These are phyloP conservation scores for Diddensiella santjacobensis DNA, from an alignment of 805 yeast genomes.

Conservation along the genomic window DNA sequence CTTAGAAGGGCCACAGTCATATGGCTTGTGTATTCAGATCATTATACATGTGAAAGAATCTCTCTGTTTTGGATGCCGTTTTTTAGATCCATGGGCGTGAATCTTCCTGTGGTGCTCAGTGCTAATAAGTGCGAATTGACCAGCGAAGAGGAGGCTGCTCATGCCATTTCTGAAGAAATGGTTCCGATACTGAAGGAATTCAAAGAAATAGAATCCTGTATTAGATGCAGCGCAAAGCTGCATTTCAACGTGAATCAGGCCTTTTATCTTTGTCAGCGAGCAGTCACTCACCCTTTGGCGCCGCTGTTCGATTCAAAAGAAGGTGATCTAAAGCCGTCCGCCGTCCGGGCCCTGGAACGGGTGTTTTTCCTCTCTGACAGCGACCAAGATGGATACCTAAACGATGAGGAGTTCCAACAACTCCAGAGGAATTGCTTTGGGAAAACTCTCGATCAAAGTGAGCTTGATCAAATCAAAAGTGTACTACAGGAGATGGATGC, in stretches of 20 bases:
- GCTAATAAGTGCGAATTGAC: constrained; percentile 69
- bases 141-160: constrained; percentile 35
- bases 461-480: constrained; percentile 39
- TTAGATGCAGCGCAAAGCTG: constrained; percentile 81
- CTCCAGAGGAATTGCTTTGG: constrained; percentile 76
- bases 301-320: constrained; percentile 93
- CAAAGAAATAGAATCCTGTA: constrained; percentile 90
- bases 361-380: constrained; percentile 80
- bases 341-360: constrained; percentile 70
- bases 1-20: constrained; percentile 84
- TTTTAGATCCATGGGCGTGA: constrained; percentile 89
- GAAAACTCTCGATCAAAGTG: constrained; percentile 44
- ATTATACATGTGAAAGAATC: constrained; percentile 88
- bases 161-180: constrained; percentile 71
- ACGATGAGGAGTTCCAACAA: constrained; percentile 62
- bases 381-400: constrained; percentile 83
- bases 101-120: constrained; percentile 85
- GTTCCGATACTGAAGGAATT: constrained; percentile 82
- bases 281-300: constrained; percentile 87
- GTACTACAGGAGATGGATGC: constrained; percentile 33
- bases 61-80: constrained; percentile 93
- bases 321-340: constrained; percentile 73
- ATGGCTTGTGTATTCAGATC: constrained; percentile 92
- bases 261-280: constrained; percentile 87
- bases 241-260: constrained; percentile 85